Evolutionary conservation across 2,329 filamentous ascomycete genomes (phyloP).

Genomic region (Cladosporium oxysporum): DNA sequence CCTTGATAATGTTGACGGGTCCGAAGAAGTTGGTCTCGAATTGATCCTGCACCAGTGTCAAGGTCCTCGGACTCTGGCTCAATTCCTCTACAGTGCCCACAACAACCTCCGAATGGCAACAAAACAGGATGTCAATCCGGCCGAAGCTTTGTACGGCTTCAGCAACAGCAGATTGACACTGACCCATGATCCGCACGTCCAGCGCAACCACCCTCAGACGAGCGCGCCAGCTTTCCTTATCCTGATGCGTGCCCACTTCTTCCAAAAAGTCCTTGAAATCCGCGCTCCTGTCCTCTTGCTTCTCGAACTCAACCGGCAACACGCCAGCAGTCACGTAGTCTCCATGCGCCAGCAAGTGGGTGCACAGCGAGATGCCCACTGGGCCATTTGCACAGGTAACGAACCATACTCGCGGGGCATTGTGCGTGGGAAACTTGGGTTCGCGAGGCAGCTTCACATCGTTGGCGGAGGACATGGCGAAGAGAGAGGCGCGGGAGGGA

Average conservation of each 20-base stretch:
- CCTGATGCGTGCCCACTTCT: conserved; percentile 47
- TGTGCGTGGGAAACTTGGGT: conserved; percentile 61
- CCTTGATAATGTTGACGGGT: conserved; percentile 93
- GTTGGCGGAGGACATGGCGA: conserved; percentile 25
- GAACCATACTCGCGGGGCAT: conserved; percentile 84
- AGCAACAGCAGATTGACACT: conserved; percentile 83
- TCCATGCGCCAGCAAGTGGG: conserved; percentile 82
- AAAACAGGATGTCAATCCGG: conserved; percentile 84
- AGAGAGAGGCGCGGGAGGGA: background rate
- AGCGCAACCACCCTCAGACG: conserved; percentile 66
- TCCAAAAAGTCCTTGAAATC: conserved; percentile 80
- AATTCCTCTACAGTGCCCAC: conserved; percentile 92
- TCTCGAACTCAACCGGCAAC: conserved; percentile 73
- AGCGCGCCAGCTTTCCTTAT: conserved; percentile 76
- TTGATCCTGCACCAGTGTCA: conserved; percentile 81
- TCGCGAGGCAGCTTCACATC: conserved; percentile 37
- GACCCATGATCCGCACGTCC: conserved; percentile 62
- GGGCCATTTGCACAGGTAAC: conserved; percentile 85
- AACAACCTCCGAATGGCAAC: conserved; percentile 85
- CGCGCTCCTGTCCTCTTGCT: conserved; percentile 66
- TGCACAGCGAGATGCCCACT: conserved; percentile 77
- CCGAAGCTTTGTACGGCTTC: conserved; percentile 84
- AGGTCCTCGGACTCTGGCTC: conserved; percentile 68
- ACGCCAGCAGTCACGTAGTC: conserved; percentile 88
- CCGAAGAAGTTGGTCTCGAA: conserved; percentile 96